A percentile compares a stretch with the other conserved stretches of the same genome.
Conservation (phyloP, 768 basidiomycete species). For the Fistulinella prunicolor region DNA sequence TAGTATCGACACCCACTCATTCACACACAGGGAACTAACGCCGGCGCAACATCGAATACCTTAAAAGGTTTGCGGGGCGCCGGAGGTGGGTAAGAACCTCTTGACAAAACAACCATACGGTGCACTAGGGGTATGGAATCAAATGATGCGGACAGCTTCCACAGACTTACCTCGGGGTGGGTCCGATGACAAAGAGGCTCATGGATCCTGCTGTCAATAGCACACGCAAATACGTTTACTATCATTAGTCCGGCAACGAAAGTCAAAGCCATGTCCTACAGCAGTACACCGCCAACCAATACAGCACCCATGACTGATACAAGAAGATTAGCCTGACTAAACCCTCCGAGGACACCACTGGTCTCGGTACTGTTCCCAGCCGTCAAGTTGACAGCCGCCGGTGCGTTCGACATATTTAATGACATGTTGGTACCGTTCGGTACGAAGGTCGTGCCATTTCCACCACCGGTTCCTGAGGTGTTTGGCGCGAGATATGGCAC, state of each 20-base stretch:
- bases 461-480: constrained; percentile 35
- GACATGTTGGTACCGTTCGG: constrained; percentile 28
- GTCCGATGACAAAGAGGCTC: too few relatives aligned
- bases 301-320: constrained; percentile 5
- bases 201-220: not conserved
- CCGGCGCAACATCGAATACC: too few relatives aligned
- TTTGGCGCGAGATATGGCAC: constrained; percentile 43
- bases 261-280: constrained; percentile 10
- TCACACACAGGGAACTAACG: too few relatives aligned
- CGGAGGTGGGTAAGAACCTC: too few relatives aligned
- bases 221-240: constrained; percentile 5
- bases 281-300: constrained; percentile 11
- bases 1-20: too few relatives aligned
- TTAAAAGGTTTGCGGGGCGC: too few relatives aligned
- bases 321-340: constrained; percentile 3
- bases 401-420: constrained; percentile 30
- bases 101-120: too few relatives aligned
- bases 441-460: constrained; percentile 40
- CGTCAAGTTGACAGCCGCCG: constrained; percentile 41
- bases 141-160: too few relatives aligned
- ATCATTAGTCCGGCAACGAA: constrained; percentile 1
- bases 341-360: constrained; percentile 4
- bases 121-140: too few relatives aligned
- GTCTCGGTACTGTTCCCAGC: constrained; percentile 7
- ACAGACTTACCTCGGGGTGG: too few relatives aligned